These are phyloP conservation scores for Pseudogymnoascus sp. DNA, from an alignment of 2,329 filamentous ascomycete genomes.

Conservation along the genomic window DNA sequence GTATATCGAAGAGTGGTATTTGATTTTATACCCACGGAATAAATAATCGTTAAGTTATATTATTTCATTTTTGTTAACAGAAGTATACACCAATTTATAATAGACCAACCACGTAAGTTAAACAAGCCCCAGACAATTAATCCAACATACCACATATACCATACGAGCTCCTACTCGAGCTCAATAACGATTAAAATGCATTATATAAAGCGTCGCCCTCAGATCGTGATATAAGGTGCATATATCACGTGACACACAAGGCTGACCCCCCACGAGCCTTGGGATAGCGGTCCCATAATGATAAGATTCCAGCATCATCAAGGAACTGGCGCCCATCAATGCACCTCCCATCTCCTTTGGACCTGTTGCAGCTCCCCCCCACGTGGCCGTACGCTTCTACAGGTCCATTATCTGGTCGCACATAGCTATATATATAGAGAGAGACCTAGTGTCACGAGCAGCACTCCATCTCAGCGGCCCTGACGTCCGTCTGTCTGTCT, in stretches of 20 bases:
- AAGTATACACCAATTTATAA: neutral
- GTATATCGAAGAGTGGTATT: neutral
- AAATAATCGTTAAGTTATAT: neutral
- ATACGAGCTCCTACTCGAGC: neutral
- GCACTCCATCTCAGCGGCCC: neutral
- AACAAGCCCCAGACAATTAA: neutral
- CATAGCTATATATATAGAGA: neutral
- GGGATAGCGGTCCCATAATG: neutral
- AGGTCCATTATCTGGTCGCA: neutral
- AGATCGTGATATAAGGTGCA: neutral
- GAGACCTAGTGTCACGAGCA: neutral
- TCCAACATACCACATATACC: too few relatives aligned
- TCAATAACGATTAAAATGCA: neutral
- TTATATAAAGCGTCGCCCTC: neutral
- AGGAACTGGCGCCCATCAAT: neutral
- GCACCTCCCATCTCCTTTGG: neutral
- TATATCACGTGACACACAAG: neutral
- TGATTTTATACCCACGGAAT: neutral
- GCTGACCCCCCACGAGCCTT: neutral
- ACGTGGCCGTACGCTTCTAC: neutral
- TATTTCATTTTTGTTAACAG: neutral
- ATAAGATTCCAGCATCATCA: neutral
- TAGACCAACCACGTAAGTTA: neutral
- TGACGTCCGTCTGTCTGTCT: neutral
- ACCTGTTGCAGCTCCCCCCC: neutral